Evolutionary conservation across 805 yeast genomes (phyloP), one percentile per base, ranked within the genome.

Genomic region (Hanseniaspora meyeri): DNA sequence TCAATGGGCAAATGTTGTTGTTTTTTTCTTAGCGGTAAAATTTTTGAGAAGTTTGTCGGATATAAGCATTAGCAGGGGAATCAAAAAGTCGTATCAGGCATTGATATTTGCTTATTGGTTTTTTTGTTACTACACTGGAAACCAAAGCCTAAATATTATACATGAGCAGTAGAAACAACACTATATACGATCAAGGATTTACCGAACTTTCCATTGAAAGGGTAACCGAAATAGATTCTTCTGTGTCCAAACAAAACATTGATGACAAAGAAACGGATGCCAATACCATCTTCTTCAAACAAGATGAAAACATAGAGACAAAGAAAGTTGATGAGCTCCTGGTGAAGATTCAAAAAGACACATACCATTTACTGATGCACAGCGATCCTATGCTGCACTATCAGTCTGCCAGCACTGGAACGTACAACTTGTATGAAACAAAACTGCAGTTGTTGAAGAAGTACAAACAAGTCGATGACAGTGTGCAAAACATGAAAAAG

Each of bases 351-450:
- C 61, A 62, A 10, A 61, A 62, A 49, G 72, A 68, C 56, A 64
- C 68, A 4, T 66, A 66, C 54, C 58, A 61, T 51, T 61, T 63
- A 20, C 19, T 69, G 20, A 62, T 61, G 20, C 64, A 64, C 8
- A 70, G 68, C 57, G 62, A 69, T 0, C 65, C 61, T 0, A 42
- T 64, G 29, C 48, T 69, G 14, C 71, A 68, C 49, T 69, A 69
- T 43, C 58, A 65, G 11, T 58, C 71, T 1, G 55, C 67, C 47
- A 66, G 66, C 5, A 59, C 56, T 37, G 62, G 61, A 14, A 52
- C 58, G 16, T 39, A 49, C 19, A 60, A 64, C 38, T 64, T 65
- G 58, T 59, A 62, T 38, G 62, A 63, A 31, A 65, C 66, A 50
- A 63, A 60, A 55, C 53, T 66, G 9, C 59, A 63, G 24, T 58